Conservation (phyloP, 257 asterid genomes). For the Scutellaria minor region DNA sequence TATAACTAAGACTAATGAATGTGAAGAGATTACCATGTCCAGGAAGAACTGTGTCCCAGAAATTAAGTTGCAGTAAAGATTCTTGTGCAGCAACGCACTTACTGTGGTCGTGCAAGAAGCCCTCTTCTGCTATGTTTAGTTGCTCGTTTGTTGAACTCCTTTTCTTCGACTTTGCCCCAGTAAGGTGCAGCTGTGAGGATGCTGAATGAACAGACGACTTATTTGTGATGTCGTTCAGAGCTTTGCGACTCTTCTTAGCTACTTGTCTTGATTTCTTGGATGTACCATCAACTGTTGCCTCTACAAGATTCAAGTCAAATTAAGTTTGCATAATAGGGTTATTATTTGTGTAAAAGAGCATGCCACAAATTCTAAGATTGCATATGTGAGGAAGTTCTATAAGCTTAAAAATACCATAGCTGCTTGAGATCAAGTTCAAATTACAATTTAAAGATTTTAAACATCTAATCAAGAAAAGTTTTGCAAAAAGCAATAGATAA, state of each 20-base stretch:
- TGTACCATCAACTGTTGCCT: constrained; percentile 48
- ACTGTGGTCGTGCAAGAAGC: constrained; percentile 68
- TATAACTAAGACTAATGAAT: constrained; percentile 11
- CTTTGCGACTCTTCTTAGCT: constrained; percentile 61
- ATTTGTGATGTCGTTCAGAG: constrained; percentile 77
- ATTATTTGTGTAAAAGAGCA: neutral
- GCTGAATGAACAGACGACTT: constrained; percentile 35
- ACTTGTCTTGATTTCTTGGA: constrained; percentile 47
- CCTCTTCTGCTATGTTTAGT: constrained; percentile 55
- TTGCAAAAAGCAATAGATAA: neutral
- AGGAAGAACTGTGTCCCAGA: constrained; percentile 67
- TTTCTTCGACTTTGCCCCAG: constrained; percentile 41
- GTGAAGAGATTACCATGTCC: constrained; percentile 55
- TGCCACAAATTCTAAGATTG: neutral
- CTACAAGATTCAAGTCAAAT: constrained; percentile 39
- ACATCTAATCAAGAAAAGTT: constrained; percentile 11
- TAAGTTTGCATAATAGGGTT: neutral
- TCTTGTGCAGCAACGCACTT: constrained; percentile 69
- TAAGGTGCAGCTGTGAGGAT: constrained; percentile 15
- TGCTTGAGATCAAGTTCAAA: constrained; percentile 3
- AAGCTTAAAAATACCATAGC: neutral
- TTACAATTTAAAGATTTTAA: too few species aligned
- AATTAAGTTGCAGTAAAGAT: constrained; percentile 33
- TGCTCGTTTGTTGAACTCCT: constrained; percentile 33
- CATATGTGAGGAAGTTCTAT: neutral